These are phyloP conservation scores for Pseudogymnoascus sp. DNA, from an alignment of 2,329 filamentous ascomycete genomes.

Conservation along the genomic window DNA sequence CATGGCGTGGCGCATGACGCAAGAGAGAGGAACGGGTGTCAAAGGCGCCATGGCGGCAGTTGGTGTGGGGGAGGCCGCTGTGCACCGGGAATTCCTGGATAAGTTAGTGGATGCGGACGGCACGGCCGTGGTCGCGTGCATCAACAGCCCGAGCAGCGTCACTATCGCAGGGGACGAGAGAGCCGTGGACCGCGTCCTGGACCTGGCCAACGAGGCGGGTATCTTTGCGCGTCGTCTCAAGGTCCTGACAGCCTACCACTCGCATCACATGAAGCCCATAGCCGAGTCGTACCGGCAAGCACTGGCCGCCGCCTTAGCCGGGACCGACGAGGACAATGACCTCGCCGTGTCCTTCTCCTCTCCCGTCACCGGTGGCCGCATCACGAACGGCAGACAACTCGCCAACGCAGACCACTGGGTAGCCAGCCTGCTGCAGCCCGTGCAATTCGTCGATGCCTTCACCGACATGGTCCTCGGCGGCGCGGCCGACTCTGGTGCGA, in stretches of 20 bases:
- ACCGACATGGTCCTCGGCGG: slow-evolving; percentile 9
- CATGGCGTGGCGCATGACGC: neutral
- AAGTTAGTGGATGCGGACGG: neutral
- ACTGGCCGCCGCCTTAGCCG: neutral
- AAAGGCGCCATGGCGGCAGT: too few relatives aligned
- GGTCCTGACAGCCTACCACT: slow-evolving; percentile 36
- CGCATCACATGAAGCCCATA: slow-evolving; percentile 38
- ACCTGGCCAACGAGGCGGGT: slow-evolving; percentile 15
- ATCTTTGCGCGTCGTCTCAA: slow-evolving; percentile 28
- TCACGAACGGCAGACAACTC: slow-evolving; percentile 6
- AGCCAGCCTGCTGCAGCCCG: slow-evolving; percentile 36
- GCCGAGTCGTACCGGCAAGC: slow-evolving; percentile 33
- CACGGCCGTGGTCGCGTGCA: slow-evolving; percentile 18
- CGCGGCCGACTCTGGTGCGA: neutral
- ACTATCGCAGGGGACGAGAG: slow-evolving; percentile 22
- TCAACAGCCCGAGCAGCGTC: slow-evolving; percentile 25
- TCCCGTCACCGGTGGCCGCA: neutral
- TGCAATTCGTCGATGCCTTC: slow-evolving; percentile 35
- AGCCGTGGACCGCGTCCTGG: too few relatives aligned
- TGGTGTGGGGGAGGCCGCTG: too few relatives aligned
- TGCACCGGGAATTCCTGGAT: too few relatives aligned
- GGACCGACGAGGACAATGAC: neutral
- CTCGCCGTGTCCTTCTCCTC: neutral
- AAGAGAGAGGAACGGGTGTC: too few relatives aligned
- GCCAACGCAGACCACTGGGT: slow-evolving; percentile 37